Evolutionary conservation across 169 alveolate genomes (phyloP).

Genomic region (Plasmodium knowlesi): DNA sequence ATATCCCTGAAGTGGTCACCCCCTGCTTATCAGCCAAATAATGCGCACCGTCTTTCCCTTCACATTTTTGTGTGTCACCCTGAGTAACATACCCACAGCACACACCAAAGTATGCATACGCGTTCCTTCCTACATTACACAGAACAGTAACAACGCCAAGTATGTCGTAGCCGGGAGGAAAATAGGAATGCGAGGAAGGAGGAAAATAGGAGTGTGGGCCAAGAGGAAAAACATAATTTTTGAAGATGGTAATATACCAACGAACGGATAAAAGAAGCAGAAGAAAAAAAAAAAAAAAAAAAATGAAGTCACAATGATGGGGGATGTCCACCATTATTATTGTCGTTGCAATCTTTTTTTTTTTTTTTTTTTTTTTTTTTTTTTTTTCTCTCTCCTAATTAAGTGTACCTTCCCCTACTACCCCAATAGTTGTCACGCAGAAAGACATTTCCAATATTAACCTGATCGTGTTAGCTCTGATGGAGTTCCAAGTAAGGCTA

Average conservation of each 20-base stretch:
- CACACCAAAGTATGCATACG: background rate
- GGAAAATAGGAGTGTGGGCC: background rate
- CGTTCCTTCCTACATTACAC: conserved; percentile 25
- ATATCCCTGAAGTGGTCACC: background rate
- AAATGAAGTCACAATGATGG: background rate
- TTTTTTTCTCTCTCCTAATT: background rate
- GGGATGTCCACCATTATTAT: background rate
- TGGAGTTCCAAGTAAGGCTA: conserved; percentile 37
- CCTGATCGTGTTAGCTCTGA: conserved; percentile 47
- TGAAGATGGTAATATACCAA: conserved; percentile 30
- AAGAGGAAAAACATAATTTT: conserved; percentile 21
- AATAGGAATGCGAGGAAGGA: background rate
- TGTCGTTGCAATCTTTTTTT: background rate
- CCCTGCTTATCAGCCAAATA: background rate
- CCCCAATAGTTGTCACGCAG: conserved; percentile 51
- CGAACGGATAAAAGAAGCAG: background rate
- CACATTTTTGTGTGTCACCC: background rate
- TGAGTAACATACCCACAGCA: background rate
- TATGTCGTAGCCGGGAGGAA: background rate
- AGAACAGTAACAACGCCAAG: background rate
- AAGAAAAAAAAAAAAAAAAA: background rate
- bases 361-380: background rate
- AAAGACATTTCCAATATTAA: conserved; percentile 58
- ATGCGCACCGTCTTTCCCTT: conserved; percentile 22
- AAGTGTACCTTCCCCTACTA: background rate